These are phyloP conservation scores for Uronychia binucleata DNA, from an alignment of 73 alveolate species.

Conservation along the genomic window DNA sequence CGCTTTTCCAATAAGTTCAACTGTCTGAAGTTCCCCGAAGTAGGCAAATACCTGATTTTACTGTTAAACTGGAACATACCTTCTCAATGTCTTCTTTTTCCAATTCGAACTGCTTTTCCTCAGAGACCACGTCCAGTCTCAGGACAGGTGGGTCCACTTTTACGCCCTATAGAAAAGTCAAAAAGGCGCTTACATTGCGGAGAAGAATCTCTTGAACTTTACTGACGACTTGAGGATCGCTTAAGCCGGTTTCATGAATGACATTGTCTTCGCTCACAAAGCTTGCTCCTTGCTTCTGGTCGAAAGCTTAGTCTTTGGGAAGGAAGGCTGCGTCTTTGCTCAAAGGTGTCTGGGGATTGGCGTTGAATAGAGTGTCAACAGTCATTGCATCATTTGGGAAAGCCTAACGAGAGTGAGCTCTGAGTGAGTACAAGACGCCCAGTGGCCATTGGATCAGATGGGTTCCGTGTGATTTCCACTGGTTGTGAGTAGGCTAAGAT, in stretches of 20 bases:
- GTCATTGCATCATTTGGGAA: background rate
- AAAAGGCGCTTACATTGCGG: background rate
- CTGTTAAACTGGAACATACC: background rate
- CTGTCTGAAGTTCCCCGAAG: background rate
- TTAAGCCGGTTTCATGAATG: background rate
- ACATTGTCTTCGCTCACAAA: background rate
- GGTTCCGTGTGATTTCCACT: background rate
- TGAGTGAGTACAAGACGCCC: too few relatives aligned
- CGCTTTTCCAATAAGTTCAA: background rate
- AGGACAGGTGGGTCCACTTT: slow-evolving; percentile 19
- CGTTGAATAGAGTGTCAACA: background rate
- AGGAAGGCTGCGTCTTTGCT: background rate
- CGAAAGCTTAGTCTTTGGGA: background rate
- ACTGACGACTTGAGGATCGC: background rate
- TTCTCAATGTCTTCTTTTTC: slow-evolving; percentile 28
- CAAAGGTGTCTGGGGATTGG: slow-evolving; percentile 12
- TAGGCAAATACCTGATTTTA: background rate
- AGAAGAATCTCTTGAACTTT: slow-evolving; percentile 5
- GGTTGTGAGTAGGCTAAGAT: background rate
- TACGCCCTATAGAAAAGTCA: background rate
- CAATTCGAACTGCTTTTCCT: slow-evolving; percentile 24
- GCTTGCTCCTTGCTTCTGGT: background rate
- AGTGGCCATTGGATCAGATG: background rate
- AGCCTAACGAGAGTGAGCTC: too few relatives aligned
- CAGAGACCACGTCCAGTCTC: slow-evolving; percentile 32